Evolutionary conservation across 352 stramenopile species (phyloP), one percentile per base, ranked within the genome.

Genomic region (Pythium apleroticum): DNA sequence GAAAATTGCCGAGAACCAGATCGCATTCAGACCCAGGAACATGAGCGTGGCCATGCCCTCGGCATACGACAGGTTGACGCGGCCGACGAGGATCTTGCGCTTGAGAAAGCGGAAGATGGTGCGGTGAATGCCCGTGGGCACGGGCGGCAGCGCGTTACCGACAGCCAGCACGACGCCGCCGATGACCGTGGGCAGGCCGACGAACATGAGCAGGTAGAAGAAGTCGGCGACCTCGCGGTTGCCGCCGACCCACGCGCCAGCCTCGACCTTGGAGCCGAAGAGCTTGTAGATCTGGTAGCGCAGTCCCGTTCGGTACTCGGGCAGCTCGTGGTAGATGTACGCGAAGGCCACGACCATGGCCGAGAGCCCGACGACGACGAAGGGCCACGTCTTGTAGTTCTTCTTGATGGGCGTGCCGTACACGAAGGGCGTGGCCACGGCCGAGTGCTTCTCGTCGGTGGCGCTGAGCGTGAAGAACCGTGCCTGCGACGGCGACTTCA

Each of bases 311-410:
- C 85, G 75, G 67, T 91, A 93, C 68, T 91, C 80, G 6, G 85
- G 80, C 31, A 93, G 63, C 45, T 93, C 69, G 61, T 88, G 76
- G 69, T 82, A 91, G 59, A 93, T 85, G 70, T 85, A 86, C 28
- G 61, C 75, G 57, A 88, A 89, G 52, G 82, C 25, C 31, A 89
- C 80, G 56, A 90, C 10, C 4, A 66, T 24, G 0, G 80, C 81
- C 49, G 80, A 86, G 39, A 78, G 15, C 4, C 49, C 66, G 22
- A 93, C 85, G 28, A 82, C 71, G 14, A 81, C 61, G 57, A 90
- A 93, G 4, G 85, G 85, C 85, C 85, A 93, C 54, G 71, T 73
- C 74, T 93, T 93, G 76, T 92, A 91, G 48, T 81, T 90, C 66
- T 93, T 93, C 61, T 78, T 69, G 59, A 91, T 66, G 17, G 85